Conservation (phyloP, 306 rosid genomes). For the Fragaria iinumae region DNA sequence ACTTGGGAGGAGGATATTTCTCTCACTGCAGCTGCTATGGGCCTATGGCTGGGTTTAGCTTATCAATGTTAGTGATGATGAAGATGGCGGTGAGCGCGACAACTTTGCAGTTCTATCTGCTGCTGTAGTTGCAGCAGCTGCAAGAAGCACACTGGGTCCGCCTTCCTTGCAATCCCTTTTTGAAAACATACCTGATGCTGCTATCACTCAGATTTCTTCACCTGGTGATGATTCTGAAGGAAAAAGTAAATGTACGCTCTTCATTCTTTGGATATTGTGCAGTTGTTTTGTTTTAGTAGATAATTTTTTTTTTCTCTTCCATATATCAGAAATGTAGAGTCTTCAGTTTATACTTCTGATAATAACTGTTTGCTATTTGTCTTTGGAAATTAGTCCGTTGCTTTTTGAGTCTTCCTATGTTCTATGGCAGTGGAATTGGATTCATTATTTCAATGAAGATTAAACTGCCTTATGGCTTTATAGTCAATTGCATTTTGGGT, state of each 20-base stretch:
- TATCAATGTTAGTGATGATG: slow-evolving; percentile 76
- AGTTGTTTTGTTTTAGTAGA: background rate
- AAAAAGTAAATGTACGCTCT: slow-evolving; percentile 74
- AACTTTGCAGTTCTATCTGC: slow-evolving; percentile 74
- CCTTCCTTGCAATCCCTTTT: slow-evolving; percentile 95
- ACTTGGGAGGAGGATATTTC: slow-evolving; percentile 93
- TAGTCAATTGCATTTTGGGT: background rate
- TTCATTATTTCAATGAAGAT: background rate
- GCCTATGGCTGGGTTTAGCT: slow-evolving; percentile 48
- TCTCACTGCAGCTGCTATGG: slow-evolving; percentile 77
- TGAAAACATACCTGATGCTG: slow-evolving; percentile 65
- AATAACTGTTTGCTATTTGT: background rate
- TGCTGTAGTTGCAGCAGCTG: slow-evolving; percentile 88
- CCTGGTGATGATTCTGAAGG: slow-evolving; percentile 96
- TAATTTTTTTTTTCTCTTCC: too few relatives aligned
- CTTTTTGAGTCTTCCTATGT: background rate
- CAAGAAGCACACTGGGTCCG: slow-evolving; percentile 90
- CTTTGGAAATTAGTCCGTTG: background rate
- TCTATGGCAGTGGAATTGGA: slow-evolving; percentile 12
- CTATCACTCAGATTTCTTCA: slow-evolving; percentile 61
- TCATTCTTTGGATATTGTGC: slow-evolving; percentile 4
- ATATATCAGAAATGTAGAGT: background rate
- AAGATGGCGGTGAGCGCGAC: slow-evolving; percentile 59
- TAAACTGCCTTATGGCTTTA: background rate
- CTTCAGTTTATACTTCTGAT: background rate